A percentile compares a stretch with the other conserved stretches of the same genome.
Conservation (phyloP, 805 yeast genomes). For the Spathaspora passalidarum region DNA sequence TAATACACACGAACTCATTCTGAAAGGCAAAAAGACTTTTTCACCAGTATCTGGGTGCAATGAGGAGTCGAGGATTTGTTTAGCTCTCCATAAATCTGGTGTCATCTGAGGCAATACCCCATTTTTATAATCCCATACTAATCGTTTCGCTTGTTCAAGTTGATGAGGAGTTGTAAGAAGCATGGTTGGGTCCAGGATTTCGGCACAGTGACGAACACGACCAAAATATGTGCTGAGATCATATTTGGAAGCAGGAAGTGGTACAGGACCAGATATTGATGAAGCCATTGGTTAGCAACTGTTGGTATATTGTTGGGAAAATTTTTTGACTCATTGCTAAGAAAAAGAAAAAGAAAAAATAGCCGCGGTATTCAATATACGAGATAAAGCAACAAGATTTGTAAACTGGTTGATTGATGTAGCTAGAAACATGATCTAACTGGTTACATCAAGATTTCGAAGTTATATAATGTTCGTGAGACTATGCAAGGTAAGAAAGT, state of each 20-base stretch:
- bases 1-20: conserved; percentile 95
- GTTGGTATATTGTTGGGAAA: background rate
- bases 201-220: conserved; percentile 91
- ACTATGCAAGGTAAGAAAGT: too few relatives aligned
- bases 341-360: background rate
- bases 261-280: conserved; percentile 76
- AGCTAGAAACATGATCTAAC: too few relatives aligned
- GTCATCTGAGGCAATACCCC: conserved; percentile 65
- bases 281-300: conserved; percentile 67
- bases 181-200: conserved; percentile 89
- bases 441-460: too few relatives aligned
- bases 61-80: conserved; percentile 83
- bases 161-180: conserved; percentile 66
- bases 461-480: too few relatives aligned
- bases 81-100: conserved; percentile 86
- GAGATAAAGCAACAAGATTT: too few relatives aligned
- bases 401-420: too few relatives aligned
- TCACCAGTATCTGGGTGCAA: conserved; percentile 97
- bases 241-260: conserved; percentile 75
- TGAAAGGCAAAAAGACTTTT: conserved; percentile 85
- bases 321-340: background rate
- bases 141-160: conserved; percentile 58
- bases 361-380: background rate
- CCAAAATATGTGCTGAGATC: conserved; percentile 88
- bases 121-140: conserved; percentile 69